Conservation (phyloP, 2,329 filamentous ascomycete genomes). For the Fusarium lateritium region DNA sequence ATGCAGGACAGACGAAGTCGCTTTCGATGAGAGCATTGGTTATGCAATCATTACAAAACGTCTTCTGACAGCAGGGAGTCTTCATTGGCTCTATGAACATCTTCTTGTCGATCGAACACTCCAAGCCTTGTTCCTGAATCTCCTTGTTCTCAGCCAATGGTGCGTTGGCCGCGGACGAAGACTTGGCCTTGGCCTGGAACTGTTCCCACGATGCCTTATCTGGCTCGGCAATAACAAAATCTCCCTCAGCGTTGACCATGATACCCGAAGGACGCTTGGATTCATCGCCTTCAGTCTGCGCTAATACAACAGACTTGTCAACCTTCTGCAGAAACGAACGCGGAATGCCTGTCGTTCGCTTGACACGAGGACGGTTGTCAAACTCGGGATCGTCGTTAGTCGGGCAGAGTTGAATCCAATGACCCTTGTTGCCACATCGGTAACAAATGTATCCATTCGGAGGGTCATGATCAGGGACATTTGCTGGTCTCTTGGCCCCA, state of each 20-base stretch:
- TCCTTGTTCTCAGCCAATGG: constrained; percentile 86
- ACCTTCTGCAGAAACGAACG: constrained; percentile 96
- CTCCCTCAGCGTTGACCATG: constrained; percentile 98
- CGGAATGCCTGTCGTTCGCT: constrained; percentile 96
- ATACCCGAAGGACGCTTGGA: constrained; percentile 89
- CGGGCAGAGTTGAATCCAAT: constrained; percentile 98
- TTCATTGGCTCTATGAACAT: constrained; percentile 99
- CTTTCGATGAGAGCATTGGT: constrained; percentile 98
- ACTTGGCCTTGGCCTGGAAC: constrained; percentile 94
- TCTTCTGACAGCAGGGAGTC: constrained; percentile 98
- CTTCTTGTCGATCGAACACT: constrained; percentile 97
- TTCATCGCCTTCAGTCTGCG: constrained; percentile 82
- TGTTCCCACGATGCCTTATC: constrained; percentile 98
- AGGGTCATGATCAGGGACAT: constrained; percentile 92
- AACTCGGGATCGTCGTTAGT: constrained; percentile 99
- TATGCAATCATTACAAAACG: constrained; percentile 99
- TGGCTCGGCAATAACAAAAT: constrained; percentile 96
- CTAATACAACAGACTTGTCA: constrained; percentile 86
- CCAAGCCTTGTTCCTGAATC: constrained; percentile 87
- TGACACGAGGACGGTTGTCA: constrained; percentile 92
- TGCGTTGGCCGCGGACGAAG: constrained; percentile 85
- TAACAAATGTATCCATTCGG: constrained; percentile 97
- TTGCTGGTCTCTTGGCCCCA: constrained; percentile 75
- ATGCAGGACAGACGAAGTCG: constrained; percentile 96
- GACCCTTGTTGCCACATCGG: constrained; percentile 96